Evolutionary conservation across 176 grass and related monocot genomes (phyloP), one percentile per base, ranked within the genome.

Genomic region (Hordeum marinum): DNA sequence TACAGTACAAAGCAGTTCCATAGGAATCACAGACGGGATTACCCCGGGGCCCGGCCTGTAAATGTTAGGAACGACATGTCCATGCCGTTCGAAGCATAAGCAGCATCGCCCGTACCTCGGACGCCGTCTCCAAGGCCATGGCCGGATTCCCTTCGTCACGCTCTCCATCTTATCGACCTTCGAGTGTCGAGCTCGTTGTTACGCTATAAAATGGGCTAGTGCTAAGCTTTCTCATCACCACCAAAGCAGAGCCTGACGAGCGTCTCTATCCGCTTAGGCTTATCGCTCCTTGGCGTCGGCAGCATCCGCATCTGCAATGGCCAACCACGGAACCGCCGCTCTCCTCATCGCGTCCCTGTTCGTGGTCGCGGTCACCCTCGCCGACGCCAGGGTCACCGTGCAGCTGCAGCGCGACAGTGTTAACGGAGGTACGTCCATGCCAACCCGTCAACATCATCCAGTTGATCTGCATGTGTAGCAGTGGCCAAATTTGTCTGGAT

Each of bases 271-370:
- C 72, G 26, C 52, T 11, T 54, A 50, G 5, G 10, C 34, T 6
- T 40, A 20, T 42, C 20, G 27, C 29, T 40, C 10, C 34, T 34
- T 2, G 24, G 0, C 21, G 29, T 9, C 54, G 6, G 20, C 27
- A n/a, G 7, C 52, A 77, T 15, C 8, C 14, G 10, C 52, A 77
- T 15, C 8, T 20, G 62, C 79, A 82, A 88, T 89, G 87, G 87
- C 87, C 12, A 89, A 74, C 43, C 45, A 58, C 69, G 58, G 58
- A 62, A 15, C 43, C 9, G 76, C 87, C 6, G 69, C 65, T 8
- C 69, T 89, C 6, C 61, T 90, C 63, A 46, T 86, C 64, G 73
- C 73, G 32, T 86, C 63, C 3, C 72, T 89, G 2, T 68, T 90
- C 7, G 79, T 81, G 48, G 79, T 60, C 15, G 87, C 73, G 13